Evolutionary conservation across 331 rosid genomes (phyloP).

Genomic region (Acacia concinna): DNA sequence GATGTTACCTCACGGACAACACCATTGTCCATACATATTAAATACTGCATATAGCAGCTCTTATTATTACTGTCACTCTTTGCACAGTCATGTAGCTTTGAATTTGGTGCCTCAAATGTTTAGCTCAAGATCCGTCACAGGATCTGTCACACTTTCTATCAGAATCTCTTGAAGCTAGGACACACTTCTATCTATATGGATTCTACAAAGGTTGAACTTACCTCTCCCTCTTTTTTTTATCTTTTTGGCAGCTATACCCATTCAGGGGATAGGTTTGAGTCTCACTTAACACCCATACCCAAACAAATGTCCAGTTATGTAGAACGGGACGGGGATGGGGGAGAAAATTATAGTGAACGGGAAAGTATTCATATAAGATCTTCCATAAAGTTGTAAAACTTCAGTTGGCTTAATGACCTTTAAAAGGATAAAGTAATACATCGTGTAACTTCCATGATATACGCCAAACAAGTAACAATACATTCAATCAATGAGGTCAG

Average conservation of each 20-base stretch:
- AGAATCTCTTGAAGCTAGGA: neutral
- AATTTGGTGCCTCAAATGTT: neutral
- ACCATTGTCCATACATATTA: neutral
- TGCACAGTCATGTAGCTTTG: neutral
- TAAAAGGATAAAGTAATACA: constrained; percentile 16
- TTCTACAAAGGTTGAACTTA: neutral
- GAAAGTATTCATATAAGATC: neutral
- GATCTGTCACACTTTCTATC: neutral
- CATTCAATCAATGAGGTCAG: constrained; percentile 7
- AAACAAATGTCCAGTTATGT: neutral
- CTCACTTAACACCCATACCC: too few relatives aligned
- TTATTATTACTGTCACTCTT: neutral
- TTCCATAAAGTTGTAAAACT: constrained; percentile 5
- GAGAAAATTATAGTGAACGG: neutral
- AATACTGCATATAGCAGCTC: neutral
- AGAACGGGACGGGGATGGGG: neutral
- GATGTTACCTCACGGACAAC: neutral
- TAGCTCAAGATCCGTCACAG: neutral
- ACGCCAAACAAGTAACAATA: constrained; percentile 9
- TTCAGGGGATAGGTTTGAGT: neutral
- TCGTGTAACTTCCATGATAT: constrained; percentile 8
- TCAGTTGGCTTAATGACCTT: constrained; percentile 5
- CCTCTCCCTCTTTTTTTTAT: neutral
- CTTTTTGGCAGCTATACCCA: neutral
- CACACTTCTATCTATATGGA: neutral